Evolutionary conservation across 176 grass and related monocot genomes (phyloP).

Genomic region (Eragrostis nindensis): DNA sequence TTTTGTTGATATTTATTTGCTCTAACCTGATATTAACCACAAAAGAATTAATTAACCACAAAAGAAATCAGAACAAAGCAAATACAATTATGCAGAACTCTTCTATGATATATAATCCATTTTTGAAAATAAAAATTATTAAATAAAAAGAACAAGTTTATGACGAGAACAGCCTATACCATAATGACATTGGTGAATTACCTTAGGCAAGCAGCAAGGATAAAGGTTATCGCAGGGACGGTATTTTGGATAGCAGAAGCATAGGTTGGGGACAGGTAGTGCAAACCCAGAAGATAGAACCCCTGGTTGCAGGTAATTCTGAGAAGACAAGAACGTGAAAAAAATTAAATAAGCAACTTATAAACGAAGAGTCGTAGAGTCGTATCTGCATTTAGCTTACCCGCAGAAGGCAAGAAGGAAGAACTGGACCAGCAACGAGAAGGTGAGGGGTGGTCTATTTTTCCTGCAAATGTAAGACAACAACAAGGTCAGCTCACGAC

Average conservation of each 20-base stretch:
- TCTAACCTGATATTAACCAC: conserved; percentile 50
- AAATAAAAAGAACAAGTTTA: background rate
- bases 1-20: conserved; percentile 55
- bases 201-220: conserved; percentile 60
- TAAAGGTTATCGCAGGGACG: conserved; percentile 68
- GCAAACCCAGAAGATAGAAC: conserved; percentile 66
- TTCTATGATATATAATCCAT: background rate
- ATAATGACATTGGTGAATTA: conserved; percentile 8
- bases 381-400: conserved; percentile 30
- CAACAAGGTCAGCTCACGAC: background rate
- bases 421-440: conserved; percentile 66
- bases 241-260: conserved; percentile 77
- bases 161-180: background rate
- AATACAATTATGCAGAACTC: background rate
- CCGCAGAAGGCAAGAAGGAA: conserved; percentile 69
- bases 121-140: background rate
- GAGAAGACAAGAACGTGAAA: background rate
- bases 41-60: background rate
- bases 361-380: background rate
- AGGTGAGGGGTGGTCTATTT: conserved; percentile 61
- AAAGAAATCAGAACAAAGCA: background rate
- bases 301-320: conserved; percentile 79
- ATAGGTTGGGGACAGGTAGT: conserved; percentile 75
- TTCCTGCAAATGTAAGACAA: conserved; percentile 45
- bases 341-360: background rate